phyloP scores from a whole-genome alignment of 345 rosid genomes.

The Pistacia atlantica region DNA sequence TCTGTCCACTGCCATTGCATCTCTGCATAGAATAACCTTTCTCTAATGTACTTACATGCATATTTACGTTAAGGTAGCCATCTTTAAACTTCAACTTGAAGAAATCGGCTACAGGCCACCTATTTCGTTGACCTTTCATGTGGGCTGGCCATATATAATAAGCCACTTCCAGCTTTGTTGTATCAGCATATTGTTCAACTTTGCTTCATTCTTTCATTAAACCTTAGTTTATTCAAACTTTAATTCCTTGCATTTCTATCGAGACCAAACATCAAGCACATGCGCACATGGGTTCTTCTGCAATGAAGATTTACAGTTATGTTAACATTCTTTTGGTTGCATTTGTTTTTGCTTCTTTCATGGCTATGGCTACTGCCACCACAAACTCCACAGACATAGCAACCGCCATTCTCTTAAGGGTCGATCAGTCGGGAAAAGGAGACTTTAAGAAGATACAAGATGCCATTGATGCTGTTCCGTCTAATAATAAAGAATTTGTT shows the following conservation, averaged over 20 bases:
- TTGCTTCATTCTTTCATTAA: slow-evolving; percentile 28
- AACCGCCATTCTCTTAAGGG: slow-evolving; percentile 47
- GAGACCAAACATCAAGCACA: slow-evolving; percentile 19
- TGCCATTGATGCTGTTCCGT: slow-evolving; percentile 65
- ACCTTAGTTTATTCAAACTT: slow-evolving; percentile 7
- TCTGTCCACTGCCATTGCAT: neutral
- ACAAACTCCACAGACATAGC: slow-evolving; percentile 27
- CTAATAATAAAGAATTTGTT: slow-evolving; percentile 42
- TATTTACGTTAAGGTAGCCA: slow-evolving; percentile 15
- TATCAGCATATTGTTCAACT: slow-evolving; percentile 20
- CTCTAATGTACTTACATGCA: slow-evolving; percentile 2
- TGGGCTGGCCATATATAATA: slow-evolving; percentile 19
- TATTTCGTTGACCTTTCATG: slow-evolving; percentile 22
- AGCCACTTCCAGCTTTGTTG: neutral
- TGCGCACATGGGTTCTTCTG: slow-evolving; percentile 23
- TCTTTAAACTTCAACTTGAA: slow-evolving; percentile 33
- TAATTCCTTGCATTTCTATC: slow-evolving; percentile 28
- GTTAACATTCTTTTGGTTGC: neutral
- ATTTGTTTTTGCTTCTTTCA: slow-evolving; percentile 18
- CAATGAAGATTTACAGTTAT: neutral
- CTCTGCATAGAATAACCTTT: neutral
- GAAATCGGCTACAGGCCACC: slow-evolving; percentile 42
- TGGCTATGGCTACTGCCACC: slow-evolving; percentile 22
- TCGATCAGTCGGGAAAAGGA: slow-evolving; percentile 76
- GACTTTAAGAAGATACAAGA: slow-evolving; percentile 65